phyloP scores from a whole-genome alignment of 768 basidiomycete species.

The Roridomyces roridus region DNA sequence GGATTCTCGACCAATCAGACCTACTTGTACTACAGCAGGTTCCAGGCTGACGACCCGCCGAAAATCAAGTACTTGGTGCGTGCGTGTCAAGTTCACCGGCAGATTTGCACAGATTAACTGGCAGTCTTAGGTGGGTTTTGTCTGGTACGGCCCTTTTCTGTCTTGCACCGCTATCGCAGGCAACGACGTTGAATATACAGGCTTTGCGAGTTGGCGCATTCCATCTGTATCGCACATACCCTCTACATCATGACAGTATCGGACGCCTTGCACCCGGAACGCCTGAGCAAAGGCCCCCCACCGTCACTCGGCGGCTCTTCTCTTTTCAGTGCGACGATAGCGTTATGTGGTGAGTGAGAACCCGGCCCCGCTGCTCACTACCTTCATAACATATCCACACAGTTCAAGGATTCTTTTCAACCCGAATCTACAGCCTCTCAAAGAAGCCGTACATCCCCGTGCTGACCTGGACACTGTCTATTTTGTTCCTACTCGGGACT shows the following conservation, averaged over 20 bases:
- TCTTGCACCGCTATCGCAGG: background rate
- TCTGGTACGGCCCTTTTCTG: conserved; percentile 4
- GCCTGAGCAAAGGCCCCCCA: background rate
- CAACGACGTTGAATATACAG: background rate
- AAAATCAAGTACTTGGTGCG: no score
- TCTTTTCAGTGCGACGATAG: conserved; percentile 15
- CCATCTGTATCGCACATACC: conserved; percentile 1
- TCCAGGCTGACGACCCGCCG: no score
- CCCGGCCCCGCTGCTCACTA: no score
- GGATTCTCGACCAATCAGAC: background rate
- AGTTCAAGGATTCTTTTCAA: conserved; percentile 22
- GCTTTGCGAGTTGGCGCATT: conserved; percentile 2
- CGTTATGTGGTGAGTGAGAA: conserved; percentile 6
- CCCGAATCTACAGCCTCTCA: conserved; percentile 19
- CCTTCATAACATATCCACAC: no score
- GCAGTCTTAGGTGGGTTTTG: background rate
- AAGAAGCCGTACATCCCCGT: conserved; percentile 13
- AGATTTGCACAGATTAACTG: no score
- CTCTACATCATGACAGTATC: background rate
- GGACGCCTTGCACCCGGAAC: conserved; percentile 7
- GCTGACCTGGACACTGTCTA: conserved; percentile 16
- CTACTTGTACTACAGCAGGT: no score
- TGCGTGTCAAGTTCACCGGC: no score
- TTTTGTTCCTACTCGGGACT: conserved; percentile 10
- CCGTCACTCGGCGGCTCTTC: background rate